These are phyloP conservation scores for Naganishia albida DNA, from an alignment of 1,284 basidiomycete genomes.

Conservation along the genomic window DNA sequence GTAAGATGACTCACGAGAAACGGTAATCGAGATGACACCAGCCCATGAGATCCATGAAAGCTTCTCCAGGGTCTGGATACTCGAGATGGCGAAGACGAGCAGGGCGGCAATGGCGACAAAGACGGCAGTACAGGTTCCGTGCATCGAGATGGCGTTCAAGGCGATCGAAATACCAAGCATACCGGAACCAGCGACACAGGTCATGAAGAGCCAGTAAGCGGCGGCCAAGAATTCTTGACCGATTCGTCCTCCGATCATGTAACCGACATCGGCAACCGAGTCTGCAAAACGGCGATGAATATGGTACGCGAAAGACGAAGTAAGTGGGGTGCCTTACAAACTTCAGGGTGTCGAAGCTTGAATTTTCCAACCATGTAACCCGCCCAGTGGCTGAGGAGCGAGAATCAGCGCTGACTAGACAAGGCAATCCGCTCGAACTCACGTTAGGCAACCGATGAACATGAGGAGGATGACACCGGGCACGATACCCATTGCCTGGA, in stretches of 20 bases:
- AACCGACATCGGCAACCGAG: conserved; percentile 22
- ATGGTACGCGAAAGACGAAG: conserved; percentile 33
- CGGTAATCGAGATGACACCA: conserved; percentile 42
- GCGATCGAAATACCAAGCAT: conserved; percentile 48
- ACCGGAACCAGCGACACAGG: conserved; percentile 35
- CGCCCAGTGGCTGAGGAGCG: conserved; percentile 50
- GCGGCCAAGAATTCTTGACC: conserved; percentile 5
- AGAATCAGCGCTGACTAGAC: background rate
- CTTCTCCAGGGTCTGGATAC: conserved; percentile 23
- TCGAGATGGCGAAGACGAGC: conserved; percentile 7
- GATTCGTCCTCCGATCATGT: conserved; percentile 10
- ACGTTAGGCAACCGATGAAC: background rate
- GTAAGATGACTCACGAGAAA: conserved; percentile 38
- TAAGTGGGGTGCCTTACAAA: conserved; percentile 61
- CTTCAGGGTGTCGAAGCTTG: conserved; percentile 62
- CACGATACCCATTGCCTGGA: conserved; percentile 61
- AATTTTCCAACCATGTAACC: conserved; percentile 62
- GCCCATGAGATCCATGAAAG: conserved; percentile 28
- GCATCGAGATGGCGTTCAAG: conserved; percentile 49
- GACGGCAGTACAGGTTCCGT: conserved; percentile 32
- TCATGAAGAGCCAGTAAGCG: conserved; percentile 22
- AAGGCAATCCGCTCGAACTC: background rate
- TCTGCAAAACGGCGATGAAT: conserved; percentile 48
- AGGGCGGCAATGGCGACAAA: conserved; percentile 13
- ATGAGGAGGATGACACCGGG: conserved; percentile 57